Evolutionary conservation across 768 basidiomycete genomes (phyloP), one percentile per base, ranked within the genome.

Genomic region (Pholiota microspora): DNA sequence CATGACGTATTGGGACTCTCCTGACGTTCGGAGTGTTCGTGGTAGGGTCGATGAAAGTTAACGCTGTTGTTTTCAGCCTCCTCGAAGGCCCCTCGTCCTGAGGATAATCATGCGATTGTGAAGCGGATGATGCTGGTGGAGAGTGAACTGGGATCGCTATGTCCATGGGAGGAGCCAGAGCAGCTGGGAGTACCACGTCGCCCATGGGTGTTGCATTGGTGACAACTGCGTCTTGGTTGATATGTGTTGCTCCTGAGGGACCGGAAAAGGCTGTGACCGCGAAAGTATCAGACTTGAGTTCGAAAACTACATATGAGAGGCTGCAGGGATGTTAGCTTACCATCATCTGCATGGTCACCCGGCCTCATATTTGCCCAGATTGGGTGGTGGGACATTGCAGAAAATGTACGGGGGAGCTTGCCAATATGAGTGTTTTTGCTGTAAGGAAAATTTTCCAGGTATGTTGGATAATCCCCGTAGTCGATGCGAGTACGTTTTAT

Each of bases 401-500:
- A 28, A 24, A 51, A 51, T 10, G 54, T 61, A 12, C 55, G 57
- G 23, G 55, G 38, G 34, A 49, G 42, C 18, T 42, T 49, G 27
- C 47, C 46, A 25, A 57, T 51, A 40, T 28, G 27, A 16, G 35
- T 38, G 45, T 36, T 36, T 21, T 38, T 44, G 28, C 36, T 23
- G 35, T 44, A 49, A 29, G 48, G 34, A 18, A 31, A 7, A 1
- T 24, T 9, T 12, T 4, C 23, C 4, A 34, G 4, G 10, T 48
- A n/a, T 4, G 16, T 24, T 5, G 27, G 8, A 13, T 31, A 10
- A 21, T 44, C 8, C 13, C 18, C 25, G 8, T 16, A 12, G 15
- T 55, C 53, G 18, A 59, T 49, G 16, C 58, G 54, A 24, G 45
- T 51, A 10, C 58, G 58, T 36, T 59, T 59, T 2, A 24, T 25